Evolutionary conservation across 768 basidiomycete genomes (phyloP).

Genomic region (Paxillus involutus): DNA sequence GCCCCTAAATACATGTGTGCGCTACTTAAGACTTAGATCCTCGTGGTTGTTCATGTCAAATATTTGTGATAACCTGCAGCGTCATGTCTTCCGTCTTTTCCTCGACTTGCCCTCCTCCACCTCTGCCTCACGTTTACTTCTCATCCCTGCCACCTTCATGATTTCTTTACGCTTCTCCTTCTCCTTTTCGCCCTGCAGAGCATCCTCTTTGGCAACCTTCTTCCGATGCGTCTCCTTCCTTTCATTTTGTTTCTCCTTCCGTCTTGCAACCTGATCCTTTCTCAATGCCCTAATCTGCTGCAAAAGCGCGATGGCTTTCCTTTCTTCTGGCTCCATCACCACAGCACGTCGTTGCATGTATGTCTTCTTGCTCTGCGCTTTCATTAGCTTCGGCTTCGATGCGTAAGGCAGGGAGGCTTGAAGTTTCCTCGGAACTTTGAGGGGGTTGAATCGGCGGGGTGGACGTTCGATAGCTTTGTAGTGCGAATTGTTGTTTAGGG

Average conservation of each 20-base stretch:
- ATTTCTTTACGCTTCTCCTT: conserved; percentile 76
- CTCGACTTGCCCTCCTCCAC: conserved; percentile 53
- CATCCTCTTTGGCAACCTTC: conserved; percentile 72
- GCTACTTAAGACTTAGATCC: too few relatives aligned
- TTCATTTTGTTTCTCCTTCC: conserved; percentile 88
- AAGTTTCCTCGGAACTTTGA: conserved; percentile 86
- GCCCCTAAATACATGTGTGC: too few relatives aligned
- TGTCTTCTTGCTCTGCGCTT: conserved; percentile 70
- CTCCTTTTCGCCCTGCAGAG: conserved; percentile 60
- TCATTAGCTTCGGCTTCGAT: conserved; percentile 85
- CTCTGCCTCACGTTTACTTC: conserved; percentile 66
- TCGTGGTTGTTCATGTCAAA: too few relatives aligned
- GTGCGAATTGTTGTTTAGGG: conserved; percentile 76
- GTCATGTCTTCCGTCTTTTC: conserved; percentile 54
- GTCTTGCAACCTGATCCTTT: conserved; percentile 79
- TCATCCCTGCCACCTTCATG: conserved; percentile 72
- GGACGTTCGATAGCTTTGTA: conserved; percentile 84
- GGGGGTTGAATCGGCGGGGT: conserved; percentile 85
- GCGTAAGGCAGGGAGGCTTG: conserved; percentile 90
- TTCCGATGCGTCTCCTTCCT: conserved; percentile 66
- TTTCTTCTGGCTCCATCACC: conserved; percentile 94
- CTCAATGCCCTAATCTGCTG: conserved; percentile 92
- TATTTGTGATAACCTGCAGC: too few relatives aligned
- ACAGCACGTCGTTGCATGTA: conserved; percentile 95
- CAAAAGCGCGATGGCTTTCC: conserved; percentile 83